Evolutionary conservation across 805 yeast species (phyloP).

Genomic region (Scheffersomyces stipitis): DNA sequence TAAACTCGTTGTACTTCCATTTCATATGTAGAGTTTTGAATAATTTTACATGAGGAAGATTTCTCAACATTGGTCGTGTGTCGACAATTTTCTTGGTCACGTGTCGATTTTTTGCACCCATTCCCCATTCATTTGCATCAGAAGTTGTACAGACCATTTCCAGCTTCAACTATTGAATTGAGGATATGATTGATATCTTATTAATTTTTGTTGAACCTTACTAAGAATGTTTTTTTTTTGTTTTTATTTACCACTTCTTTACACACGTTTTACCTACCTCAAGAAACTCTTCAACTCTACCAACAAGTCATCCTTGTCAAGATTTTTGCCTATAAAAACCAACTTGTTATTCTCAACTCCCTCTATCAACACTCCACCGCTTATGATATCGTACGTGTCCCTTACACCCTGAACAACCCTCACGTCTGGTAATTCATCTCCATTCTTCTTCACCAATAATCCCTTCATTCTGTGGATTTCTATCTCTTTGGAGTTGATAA

Average conservation of each 20-base stretch:
- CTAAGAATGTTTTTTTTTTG: background rate
- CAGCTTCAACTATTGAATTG: too few relatives aligned
- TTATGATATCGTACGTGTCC: conserved; percentile 81
- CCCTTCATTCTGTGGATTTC: conserved; percentile 89
- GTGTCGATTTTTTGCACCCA: too few relatives aligned
- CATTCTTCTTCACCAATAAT: conserved; percentile 45
- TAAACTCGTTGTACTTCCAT: too few relatives aligned
- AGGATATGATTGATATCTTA: too few relatives aligned
- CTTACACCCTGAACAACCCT: conserved; percentile 88
- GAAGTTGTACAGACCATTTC: too few relatives aligned
- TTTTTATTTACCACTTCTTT: too few relatives aligned
- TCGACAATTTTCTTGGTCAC: too few relatives aligned
- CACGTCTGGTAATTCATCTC: conserved; percentile 35
- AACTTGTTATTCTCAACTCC: conserved; percentile 51
- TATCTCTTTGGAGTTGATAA: conserved; percentile 39
- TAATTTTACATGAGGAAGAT: too few relatives aligned
- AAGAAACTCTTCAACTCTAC: conserved; percentile 25
- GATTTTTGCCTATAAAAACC: conserved; percentile 73
- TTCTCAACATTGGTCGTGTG: too few relatives aligned
- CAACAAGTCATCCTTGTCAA: conserved; percentile 37
- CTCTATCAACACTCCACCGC: conserved; percentile 36
- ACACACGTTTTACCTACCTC: background rate
- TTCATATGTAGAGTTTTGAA: too few relatives aligned
- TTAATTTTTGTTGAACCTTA: too few relatives aligned
- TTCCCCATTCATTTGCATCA: too few relatives aligned